Evolutionary conservation across 2,329 filamentous ascomycete genomes (phyloP).

Genomic region (Xylariaceae sp.): DNA sequence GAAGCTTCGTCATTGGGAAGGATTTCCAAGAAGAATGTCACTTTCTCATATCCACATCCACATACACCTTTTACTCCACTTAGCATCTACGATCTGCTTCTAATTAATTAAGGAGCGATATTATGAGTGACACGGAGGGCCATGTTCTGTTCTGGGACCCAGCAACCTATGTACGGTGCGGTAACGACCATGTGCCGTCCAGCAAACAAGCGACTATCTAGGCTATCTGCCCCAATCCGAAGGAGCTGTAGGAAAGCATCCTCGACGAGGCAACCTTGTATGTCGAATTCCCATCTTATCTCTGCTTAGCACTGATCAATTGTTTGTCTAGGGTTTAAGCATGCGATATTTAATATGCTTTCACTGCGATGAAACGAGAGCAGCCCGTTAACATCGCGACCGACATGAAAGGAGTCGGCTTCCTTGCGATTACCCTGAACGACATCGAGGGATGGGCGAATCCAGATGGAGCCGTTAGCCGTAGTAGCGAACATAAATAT

Average conservation of each 20-base stretch:
- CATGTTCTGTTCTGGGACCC: too few relatives aligned
- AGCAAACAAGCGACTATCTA: neutral
- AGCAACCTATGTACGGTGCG: neutral
- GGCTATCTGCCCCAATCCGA: too few relatives aligned
- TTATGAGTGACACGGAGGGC: neutral
- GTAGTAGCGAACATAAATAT: neutral
- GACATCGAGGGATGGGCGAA: neutral
- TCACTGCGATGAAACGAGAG: too few relatives aligned
- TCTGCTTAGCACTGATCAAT: neutral
- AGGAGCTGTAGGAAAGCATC: too few relatives aligned
- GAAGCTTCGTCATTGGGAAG: too few relatives aligned
- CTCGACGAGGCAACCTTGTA: neutral
- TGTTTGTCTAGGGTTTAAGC: neutral
- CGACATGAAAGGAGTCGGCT: too few relatives aligned
- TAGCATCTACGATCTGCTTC: neutral
- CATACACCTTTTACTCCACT: too few relatives aligned
- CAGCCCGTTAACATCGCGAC: too few relatives aligned
- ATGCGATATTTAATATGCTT: neutral
- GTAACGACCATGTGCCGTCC: neutral
- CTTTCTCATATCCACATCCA: too few relatives aligned
- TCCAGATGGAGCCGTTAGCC: neutral
- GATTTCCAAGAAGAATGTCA: too few relatives aligned
- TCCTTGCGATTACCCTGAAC: neutral
- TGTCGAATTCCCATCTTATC: neutral
- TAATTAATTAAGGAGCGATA: neutral